Base-by-base conservation (phyloP, 306 rosid genomes). In the Crataegus laevigata region DNA sequence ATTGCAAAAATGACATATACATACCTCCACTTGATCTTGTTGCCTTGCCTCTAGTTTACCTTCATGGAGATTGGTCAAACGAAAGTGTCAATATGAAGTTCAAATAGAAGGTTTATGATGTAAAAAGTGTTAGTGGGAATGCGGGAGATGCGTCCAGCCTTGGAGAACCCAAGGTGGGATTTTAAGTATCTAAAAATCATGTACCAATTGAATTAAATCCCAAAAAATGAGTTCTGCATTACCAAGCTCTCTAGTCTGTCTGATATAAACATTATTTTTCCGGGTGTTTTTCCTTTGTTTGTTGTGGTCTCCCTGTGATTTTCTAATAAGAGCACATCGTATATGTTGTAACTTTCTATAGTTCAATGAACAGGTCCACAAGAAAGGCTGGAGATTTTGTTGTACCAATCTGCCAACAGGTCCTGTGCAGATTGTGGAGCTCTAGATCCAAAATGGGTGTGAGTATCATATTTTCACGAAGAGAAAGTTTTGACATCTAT, bases 391-490 rank as follows among this genome's bases (percentile, higher is more conserved):
- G 79, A 84, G 38, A 77, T 71, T 83, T 78, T 94, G 64, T 70
- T 82, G 88, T 72, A 68, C 52, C 88, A 88, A 76, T 67, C 83
- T 18, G 87, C 88, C 34, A 94, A 94, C 79, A 82, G 52, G 73
- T 66, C 38, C 54, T 94, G 98, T 25, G 97, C 98, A 68, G 98
- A 94, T 79, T 94, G 98, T 76, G 97, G 93, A 69, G 78, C 97
- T 75, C 91, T 91, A 26, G 96, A 90, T 59, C 98, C 98, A 52
- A 91, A 89, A 91, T 94, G 98, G 98, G 96, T 89, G 98, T 91
- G 90, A 87, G 96, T 82, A 29, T 82, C 77, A 17, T 40, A 36
- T 60, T 69, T 76, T 8, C 2, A 71, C 34, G 55, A 59, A 45
- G 7, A 71, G 8, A 43, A 70, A 21, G 11, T 38, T 3, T 55